Evolutionary conservation across 306 rosid species (phyloP).

Genomic region (Fragaria ananassa): DNA sequence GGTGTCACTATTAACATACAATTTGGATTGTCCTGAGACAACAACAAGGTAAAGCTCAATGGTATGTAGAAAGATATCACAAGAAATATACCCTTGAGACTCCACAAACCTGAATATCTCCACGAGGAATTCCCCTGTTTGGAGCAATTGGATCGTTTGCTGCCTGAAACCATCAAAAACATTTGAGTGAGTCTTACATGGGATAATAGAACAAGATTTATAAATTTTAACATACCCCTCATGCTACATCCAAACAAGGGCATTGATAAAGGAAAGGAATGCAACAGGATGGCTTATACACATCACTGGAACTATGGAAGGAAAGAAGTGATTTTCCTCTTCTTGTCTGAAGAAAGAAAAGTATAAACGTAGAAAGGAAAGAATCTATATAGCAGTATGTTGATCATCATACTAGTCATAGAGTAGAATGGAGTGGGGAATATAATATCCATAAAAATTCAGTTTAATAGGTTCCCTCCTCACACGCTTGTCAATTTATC

Average conservation of each 20-base stretch:
- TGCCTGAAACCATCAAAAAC: constrained; percentile 52
- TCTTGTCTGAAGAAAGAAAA: not conserved
- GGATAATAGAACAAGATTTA: not conserved
- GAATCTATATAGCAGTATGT: not conserved
- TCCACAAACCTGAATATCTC: constrained; percentile 71
- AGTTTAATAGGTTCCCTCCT: not conserved
- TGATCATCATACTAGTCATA: not conserved
- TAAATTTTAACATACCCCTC: not conserved
- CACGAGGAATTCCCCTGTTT: constrained; percentile 75
- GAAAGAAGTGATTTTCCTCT: constrained; percentile 3
- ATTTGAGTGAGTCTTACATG: constrained; percentile 11
- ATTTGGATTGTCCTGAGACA: constrained; percentile 70
- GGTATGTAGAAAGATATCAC: not conserved
- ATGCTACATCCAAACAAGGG: not conserved
- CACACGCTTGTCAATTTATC: not conserved
- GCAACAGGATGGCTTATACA: not conserved
- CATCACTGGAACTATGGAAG: not conserved
- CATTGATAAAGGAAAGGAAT: not conserved
- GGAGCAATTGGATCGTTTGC: constrained; percentile 97
- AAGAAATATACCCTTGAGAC: not conserved
- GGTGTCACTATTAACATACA: constrained; percentile 89
- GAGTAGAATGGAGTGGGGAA: not conserved
- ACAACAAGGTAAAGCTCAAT: not conserved
- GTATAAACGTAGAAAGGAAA: not conserved
- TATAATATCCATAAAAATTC: not conserved